A percentile compares a stretch with the other conserved stretches of the same genome.
Conservation (phyloP, 805 yeast species). For the Suhomyces faveliae region DNA sequence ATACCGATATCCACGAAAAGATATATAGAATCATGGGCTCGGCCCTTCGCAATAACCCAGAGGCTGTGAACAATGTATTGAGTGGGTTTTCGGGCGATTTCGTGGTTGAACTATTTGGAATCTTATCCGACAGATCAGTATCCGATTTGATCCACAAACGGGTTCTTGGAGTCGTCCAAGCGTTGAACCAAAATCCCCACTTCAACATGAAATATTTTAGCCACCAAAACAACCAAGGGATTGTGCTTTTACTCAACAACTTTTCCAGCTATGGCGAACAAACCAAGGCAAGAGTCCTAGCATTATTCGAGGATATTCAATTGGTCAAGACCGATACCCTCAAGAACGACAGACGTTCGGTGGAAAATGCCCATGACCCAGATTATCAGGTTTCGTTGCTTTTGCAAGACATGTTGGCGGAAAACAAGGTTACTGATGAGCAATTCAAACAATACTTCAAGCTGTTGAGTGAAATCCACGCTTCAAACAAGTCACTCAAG, state of each 20-base stretch:
- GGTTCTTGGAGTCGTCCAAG: conserved; percentile 51
- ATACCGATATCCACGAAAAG: conserved; percentile 43
- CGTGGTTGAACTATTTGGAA: conserved; percentile 19
- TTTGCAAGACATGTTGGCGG: conserved; percentile 33
- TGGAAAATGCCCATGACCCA: conserved; percentile 18
- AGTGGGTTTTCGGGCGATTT: conserved; percentile 17
- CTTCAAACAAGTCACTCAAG: conserved; percentile 23
- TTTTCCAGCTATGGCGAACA: conserved; percentile 28
- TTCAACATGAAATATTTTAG: conserved; percentile 33
- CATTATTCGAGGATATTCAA: conserved; percentile 47
- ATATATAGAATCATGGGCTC: conserved; percentile 62
- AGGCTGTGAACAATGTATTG: conserved; percentile 46
- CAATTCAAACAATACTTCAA: conserved; percentile 13
- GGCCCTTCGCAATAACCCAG: conserved; percentile 71
- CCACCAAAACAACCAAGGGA: conserved; percentile 15
- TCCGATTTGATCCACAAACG: conserved; percentile 44
- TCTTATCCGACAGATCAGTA: conserved; percentile 14
- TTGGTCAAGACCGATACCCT: conserved; percentile 13
- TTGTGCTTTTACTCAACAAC: conserved; percentile 22
- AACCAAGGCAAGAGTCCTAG: conserved; percentile 40
- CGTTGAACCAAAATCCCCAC: conserved; percentile 35
- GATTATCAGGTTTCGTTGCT: conserved; percentile 34
- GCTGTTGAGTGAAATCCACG: conserved; percentile 33
- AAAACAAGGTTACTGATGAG: conserved; percentile 12
- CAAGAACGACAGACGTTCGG: conserved; percentile 15